Evolutionary conservation across 2,329 filamentous ascomycete species (phyloP), one percentile per base, ranked within the genome.

Genomic region (Aschersonia sp.): DNA sequence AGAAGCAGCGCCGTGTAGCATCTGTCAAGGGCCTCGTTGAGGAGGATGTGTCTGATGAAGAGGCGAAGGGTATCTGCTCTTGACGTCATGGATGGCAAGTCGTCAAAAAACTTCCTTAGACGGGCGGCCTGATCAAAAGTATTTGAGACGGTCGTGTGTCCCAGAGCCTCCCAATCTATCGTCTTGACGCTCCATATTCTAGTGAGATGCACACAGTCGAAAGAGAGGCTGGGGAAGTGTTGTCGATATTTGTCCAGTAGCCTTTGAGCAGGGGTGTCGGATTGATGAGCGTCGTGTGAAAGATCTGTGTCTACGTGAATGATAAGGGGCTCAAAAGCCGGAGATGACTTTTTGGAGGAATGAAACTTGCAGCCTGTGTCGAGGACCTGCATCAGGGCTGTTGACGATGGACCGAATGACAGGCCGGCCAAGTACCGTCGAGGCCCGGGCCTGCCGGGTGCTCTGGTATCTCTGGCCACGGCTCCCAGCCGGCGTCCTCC

Each of bases 391-490:
- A 94, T 71, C 43, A 98, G 70, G 10, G 80, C 77, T 10, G 84
- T 74, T 0, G 91, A 97, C 1, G 85, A 92, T 1, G 84, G 70
- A 1, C 92, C 91, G 57, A 88, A 82, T 0, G 89, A 95, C 2
- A 96, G 69, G 5, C 89, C 87, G 28, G 95, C 69, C 20, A 95
- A 69, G 45, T 95, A 76, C 47, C 59, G 59, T 41, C 61, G 62
- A 9, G 61, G 57, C 53, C 58, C 59, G 51, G 57, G 61, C 50
- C 62, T 59, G 47, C 59, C 53, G 44, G 60, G 56, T 51, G 58
- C 53, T 48, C 67, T 65, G 46, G 66, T 71, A 48, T 77, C 72
- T 42, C 69, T 70, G 57, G 71, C 72, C 5, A 78, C 63, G 28
- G 65, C 63, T 52, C 70, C 71, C 31, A 80, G 65, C 28, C 89